These are phyloP conservation scores for Vitis hybrid DNA, from an alignment of 177 flowering plant species.

Conservation along the genomic window DNA sequence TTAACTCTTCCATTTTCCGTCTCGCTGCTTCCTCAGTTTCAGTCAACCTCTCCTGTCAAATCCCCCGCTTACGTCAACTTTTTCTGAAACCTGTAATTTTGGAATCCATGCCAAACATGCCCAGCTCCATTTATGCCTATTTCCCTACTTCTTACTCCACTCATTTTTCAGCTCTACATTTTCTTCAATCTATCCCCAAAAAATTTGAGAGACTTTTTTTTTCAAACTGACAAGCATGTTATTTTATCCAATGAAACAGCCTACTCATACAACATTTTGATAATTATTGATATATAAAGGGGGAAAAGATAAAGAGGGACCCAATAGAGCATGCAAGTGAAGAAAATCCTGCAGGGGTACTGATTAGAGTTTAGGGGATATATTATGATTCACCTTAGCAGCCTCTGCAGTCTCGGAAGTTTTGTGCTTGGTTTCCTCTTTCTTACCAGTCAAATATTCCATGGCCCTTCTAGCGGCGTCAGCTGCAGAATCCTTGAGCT, in stretches of 20 bases:
- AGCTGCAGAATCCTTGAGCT: slow-evolving; percentile 38
- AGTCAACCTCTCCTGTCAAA: slow-evolving; percentile 42
- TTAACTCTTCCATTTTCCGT: slow-evolving; percentile 51
- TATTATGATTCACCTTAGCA: slow-evolving; percentile 29
- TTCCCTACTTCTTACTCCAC: too few species aligned
- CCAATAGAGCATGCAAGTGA: not conserved
- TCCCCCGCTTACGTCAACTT: not conserved
- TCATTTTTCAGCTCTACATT: too few species aligned
- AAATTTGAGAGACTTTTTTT: too few species aligned
- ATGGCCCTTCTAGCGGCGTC: slow-evolving; percentile 43
- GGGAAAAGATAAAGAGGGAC: not conserved
- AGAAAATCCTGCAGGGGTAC: too few species aligned
- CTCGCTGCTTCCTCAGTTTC: slow-evolving; percentile 48
- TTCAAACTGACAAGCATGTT: too few species aligned
- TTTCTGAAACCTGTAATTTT: not conserved
- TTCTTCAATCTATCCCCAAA: too few species aligned
- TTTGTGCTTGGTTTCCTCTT: slow-evolving; percentile 46
- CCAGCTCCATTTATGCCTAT: not conserved
- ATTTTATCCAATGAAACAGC: too few species aligned
- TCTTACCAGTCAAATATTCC: slow-evolving; percentile 52
- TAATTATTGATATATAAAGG: not conserved
- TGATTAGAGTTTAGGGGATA: too few species aligned
- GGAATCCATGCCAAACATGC: not conserved
- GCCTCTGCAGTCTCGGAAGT: slow-evolving; percentile 30
- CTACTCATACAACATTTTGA: not conserved